Evolutionary conservation across 768 basidiomycete species (phyloP).

Genomic region (Suillus ampliporus): DNA sequence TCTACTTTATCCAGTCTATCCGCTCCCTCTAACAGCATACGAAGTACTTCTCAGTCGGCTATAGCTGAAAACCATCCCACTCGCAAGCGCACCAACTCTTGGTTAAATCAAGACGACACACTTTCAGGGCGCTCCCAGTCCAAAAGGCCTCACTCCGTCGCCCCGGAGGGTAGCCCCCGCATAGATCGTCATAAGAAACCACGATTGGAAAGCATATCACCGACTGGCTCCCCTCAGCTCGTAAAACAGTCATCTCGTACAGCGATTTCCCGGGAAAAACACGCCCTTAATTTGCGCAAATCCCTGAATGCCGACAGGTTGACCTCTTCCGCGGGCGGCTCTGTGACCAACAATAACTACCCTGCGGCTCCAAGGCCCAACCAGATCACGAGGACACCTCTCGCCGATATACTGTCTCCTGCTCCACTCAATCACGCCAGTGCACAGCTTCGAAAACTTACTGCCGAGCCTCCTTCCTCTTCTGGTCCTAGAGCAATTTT

Average conservation of each 20-base stretch:
- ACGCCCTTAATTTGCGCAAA: background rate
- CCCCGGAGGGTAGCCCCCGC: background rate
- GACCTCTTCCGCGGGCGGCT: background rate
- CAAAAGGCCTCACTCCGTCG: background rate
- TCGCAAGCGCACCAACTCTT: constrained; percentile 4
- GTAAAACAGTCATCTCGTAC: background rate
- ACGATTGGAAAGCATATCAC: background rate
- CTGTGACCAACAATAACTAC: background rate
- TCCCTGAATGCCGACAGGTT: background rate
- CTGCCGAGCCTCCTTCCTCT: background rate
- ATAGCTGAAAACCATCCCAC: background rate
- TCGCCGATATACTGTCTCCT: background rate
- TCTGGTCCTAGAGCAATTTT: background rate
- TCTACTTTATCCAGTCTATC: constrained; percentile 4
- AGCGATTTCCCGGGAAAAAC: background rate
- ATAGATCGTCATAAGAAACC: constrained; percentile 1
- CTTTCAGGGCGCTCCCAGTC: background rate
- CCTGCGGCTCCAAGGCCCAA: background rate
- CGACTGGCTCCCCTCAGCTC: background rate
- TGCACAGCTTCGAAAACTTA: background rate
- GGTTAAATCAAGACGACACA: background rate
- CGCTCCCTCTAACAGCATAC: background rate
- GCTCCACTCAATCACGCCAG: background rate
- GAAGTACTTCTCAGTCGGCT: background rate
- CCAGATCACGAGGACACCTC: background rate